phyloP scores from a whole-genome alignment of 1,139 yeast genomes.

The Pichia sp. region DNA sequence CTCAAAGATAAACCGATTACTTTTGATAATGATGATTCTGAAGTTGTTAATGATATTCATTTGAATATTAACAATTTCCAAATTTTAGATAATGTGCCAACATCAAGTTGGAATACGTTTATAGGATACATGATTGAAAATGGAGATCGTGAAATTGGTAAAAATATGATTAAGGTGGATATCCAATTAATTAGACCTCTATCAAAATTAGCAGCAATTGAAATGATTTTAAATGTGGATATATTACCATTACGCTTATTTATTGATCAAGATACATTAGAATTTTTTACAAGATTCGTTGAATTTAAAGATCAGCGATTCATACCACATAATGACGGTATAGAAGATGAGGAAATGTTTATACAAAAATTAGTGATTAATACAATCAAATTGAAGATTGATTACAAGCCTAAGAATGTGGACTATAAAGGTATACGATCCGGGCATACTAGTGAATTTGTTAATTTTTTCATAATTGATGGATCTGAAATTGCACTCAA shows the following conservation, averaged over 20 bases:
- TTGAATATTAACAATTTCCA: constrained; percentile 48
- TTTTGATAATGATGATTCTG: constrained; percentile 33
- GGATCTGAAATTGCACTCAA: constrained; percentile 69
- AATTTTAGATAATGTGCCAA: constrained; percentile 70
- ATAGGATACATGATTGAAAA: constrained; percentile 60
- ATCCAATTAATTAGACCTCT: constrained; percentile 63
- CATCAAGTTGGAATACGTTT: constrained; percentile 90
- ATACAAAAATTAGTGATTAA: constrained; percentile 63
- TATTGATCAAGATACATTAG: constrained; percentile 90
- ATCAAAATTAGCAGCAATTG: constrained; percentile 59
- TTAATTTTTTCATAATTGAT: constrained; percentile 82
- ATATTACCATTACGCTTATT: constrained; percentile 73
- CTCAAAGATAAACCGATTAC: constrained; percentile 18
- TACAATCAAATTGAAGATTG: constrained; percentile 62
- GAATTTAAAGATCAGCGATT: constrained; percentile 74
- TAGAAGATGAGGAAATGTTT: constrained; percentile 47
- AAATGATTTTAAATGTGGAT: constrained; percentile 48
- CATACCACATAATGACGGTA: constrained; percentile 48
- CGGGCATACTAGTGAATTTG: constrained; percentile 79
- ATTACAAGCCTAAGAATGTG: constrained; percentile 85
- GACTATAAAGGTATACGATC: constrained; percentile 80
- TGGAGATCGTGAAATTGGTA: constrained; percentile 66
- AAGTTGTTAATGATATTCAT: constrained; percentile 41
- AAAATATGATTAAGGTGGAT: constrained; percentile 52
- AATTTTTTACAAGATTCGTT: constrained; percentile 70